phyloP scores from a whole-genome alignment of 208 protist species.

The Leptomonas seymouri region DNA sequence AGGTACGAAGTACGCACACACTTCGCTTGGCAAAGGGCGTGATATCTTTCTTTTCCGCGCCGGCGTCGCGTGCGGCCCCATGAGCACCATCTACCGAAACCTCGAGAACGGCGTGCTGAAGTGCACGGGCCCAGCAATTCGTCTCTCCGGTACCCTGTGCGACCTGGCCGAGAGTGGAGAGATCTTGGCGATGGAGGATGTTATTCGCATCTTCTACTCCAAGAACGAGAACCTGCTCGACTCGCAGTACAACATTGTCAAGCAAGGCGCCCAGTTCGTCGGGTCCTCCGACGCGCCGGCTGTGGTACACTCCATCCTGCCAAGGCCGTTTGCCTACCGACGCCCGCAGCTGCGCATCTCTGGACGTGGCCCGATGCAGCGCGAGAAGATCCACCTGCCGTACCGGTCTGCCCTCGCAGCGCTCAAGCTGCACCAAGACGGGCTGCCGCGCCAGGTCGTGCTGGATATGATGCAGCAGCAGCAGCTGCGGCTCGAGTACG shows the following conservation, averaged over 20 bases:
- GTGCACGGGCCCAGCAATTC: conserved; percentile 70
- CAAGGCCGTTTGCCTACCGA: conserved; percentile 71
- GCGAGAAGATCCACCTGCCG: conserved; percentile 18
- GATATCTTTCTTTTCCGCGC: conserved; percentile 73
- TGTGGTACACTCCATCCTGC: conserved; percentile 79
- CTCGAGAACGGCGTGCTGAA: conserved; percentile 59
- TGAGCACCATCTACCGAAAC: conserved; percentile 70
- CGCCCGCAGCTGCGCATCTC: conserved; percentile 40
- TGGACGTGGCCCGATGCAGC: conserved; percentile 7
- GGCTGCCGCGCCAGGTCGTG: conserved; percentile 61
- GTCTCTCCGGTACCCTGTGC: conserved; percentile 72
- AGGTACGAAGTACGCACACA: conserved; percentile 62
- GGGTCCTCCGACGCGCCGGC: conserved; percentile 46
- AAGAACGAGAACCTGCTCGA: conserved; percentile 76
- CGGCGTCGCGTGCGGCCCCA: conserved; percentile 59
- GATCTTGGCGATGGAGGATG: conserved; percentile 75
- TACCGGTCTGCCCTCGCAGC: conserved; percentile 46
- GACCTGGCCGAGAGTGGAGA: conserved; percentile 70
- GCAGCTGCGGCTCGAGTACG: conserved; percentile 49
- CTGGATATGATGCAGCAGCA: conserved; percentile 62
- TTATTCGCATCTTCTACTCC: conserved; percentile 68
- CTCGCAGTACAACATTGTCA: conserved; percentile 83
- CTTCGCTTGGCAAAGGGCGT: conserved; percentile 30
- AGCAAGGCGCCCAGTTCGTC: conserved; percentile 55
- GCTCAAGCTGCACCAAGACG: conserved; percentile 35